phyloP scores from a whole-genome alignment of 1,139 yeast species.

The Hemisphaericaspora subhashii region DNA sequence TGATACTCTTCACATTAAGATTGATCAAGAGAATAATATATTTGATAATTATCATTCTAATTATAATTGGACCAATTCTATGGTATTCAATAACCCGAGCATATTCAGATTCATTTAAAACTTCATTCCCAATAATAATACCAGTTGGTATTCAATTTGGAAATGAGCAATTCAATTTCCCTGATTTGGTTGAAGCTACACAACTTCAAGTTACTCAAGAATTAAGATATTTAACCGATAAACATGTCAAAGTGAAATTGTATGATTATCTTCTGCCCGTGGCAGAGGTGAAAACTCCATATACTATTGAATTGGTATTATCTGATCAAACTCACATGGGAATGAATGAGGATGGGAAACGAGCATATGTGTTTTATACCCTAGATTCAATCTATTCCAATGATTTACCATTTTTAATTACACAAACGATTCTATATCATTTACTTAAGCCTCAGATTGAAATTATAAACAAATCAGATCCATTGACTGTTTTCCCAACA shows the following conservation, averaged over 20 bases:
- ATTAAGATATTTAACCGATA: slow-evolving; percentile 13
- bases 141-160: slow-evolving; percentile 34
- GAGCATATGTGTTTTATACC: slow-evolving; percentile 36
- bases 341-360: slow-evolving; percentile 38
- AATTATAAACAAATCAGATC: background rate
- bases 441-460: slow-evolving; percentile 10
- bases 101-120: too few species aligned
- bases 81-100: background rate
- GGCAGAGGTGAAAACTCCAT: background rate
- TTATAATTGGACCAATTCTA: background rate
- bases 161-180: slow-evolving; percentile 43
- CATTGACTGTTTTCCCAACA: too few species aligned
- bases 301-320: slow-evolving; percentile 27
- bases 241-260: slow-evolving; percentile 17
- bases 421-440: slow-evolving; percentile 37
- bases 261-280: slow-evolving; percentile 18
- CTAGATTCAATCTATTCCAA: slow-evolving; percentile 34
- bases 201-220: slow-evolving; percentile 39
- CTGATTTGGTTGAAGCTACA: slow-evolving; percentile 47
- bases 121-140: slow-evolving; percentile 19
- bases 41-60: background rate
- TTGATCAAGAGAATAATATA: background rate
- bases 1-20: too few species aligned
- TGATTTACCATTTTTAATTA: slow-evolving; percentile 41
- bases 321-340: slow-evolving; percentile 34